Evolutionary conservation across 208 protist genomes (phyloP).

Genomic region (Trypanosoma mega): DNA sequence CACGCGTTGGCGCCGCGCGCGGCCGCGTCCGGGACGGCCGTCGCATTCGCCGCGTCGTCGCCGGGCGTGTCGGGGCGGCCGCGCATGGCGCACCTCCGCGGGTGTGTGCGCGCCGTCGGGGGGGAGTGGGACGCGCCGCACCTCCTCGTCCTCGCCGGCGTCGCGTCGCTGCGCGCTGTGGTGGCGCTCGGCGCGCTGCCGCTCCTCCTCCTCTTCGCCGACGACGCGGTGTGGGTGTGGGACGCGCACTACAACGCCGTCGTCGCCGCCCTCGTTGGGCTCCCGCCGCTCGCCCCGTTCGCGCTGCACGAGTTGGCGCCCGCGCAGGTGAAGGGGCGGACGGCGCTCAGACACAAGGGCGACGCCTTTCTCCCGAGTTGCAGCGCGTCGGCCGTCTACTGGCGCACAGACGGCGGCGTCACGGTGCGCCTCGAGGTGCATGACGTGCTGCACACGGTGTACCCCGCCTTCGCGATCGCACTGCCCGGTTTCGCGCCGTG

Average conservation of each 20-base stretch:
- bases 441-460: constrained; percentile 28
- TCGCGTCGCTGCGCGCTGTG: constrained; percentile 12
- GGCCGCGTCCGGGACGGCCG: not conserved
- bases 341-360: not conserved
- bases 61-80: too few relatives aligned
- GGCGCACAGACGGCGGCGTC: constrained; percentile 16
- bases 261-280: constrained; percentile 5
- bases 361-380: constrained; percentile 15
- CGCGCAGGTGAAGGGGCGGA: not conserved
- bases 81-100: not conserved
- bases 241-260: constrained; percentile 26
- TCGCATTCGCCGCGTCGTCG: too few relatives aligned
- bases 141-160: not conserved
- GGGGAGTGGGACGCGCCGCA: not conserved
- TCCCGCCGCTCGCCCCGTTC: constrained; percentile 21
- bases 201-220: constrained; percentile 16
- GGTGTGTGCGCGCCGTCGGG: not conserved
- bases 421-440: constrained; percentile 9
- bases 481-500: constrained; percentile 20
- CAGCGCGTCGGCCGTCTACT: constrained; percentile 23
- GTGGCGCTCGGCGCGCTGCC: constrained; percentile 17
- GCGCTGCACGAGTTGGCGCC: not conserved
- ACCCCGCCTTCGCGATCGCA: constrained; percentile 26
- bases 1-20: not conserved
- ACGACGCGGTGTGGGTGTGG: constrained; percentile 22